Evolutionary conservation across 75 land plant genomes (phyloP).

Genomic region (Cryptomeria japonica): DNA sequence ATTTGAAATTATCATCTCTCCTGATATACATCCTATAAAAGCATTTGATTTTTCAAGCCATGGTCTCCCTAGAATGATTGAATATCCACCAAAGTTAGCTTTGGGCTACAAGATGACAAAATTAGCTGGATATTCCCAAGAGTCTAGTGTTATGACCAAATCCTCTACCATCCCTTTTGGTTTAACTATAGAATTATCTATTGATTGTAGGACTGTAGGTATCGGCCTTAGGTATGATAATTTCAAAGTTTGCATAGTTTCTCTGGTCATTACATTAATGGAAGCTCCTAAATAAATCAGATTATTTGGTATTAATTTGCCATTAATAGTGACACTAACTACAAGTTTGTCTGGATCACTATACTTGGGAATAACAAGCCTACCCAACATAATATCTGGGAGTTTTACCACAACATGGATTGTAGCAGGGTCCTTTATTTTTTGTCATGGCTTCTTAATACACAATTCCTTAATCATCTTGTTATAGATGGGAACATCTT

Average conservation of each 20-base stretch:
- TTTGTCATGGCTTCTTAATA: neutral
- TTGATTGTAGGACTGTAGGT: neutral
- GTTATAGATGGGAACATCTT: neutral
- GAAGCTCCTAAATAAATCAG: neutral
- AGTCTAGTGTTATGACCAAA: too few species aligned
- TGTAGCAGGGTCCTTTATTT: neutral
- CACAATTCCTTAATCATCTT: neutral
- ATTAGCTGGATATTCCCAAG: too few species aligned
- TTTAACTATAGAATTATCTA: too few species aligned
- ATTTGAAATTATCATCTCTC: too few species aligned
- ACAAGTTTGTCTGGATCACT: neutral
- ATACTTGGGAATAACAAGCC: too few species aligned
- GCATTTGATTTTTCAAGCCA: too few species aligned
- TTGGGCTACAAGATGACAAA: too few species aligned
- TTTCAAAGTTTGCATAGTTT: neutral
- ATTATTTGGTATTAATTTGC: neutral
- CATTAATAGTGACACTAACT: neutral
- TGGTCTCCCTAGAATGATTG: too few species aligned
- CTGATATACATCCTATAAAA: too few species aligned
- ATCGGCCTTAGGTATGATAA: neutral
- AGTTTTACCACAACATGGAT: neutral
- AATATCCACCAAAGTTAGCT: too few species aligned
- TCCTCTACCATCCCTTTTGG: too few species aligned
- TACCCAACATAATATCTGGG: too few species aligned
- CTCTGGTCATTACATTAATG: neutral